These are phyloP conservation scores for Wickerhamomyces hampshirensis DNA, from an alignment of 805 yeast genomes.

Conservation along the genomic window DNA sequence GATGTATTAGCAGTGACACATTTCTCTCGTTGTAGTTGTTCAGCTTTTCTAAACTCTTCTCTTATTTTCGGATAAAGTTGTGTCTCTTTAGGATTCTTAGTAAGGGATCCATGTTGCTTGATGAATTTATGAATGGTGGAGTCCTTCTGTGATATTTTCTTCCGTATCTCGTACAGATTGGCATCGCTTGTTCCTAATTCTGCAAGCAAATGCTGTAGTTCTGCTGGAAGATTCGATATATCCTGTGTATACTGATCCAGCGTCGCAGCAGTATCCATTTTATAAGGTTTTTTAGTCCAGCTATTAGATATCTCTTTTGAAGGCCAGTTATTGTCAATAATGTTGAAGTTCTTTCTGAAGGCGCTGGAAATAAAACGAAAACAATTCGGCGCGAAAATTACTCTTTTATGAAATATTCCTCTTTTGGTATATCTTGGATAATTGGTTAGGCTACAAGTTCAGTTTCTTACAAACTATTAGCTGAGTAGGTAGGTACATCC, in stretches of 20 bases:
- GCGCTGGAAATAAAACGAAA: no score
- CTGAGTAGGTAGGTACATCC: no score
- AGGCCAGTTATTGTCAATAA: no score
- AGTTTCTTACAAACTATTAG: no score
- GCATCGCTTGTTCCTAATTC: slow-evolving; percentile 72
- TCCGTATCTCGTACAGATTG: slow-evolving; percentile 59
- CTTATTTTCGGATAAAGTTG: slow-evolving; percentile 59
- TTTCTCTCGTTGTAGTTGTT: slow-evolving; percentile 70
- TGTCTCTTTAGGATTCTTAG: slow-evolving; percentile 78
- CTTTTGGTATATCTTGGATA: no score
- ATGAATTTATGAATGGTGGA: slow-evolving; percentile 78
- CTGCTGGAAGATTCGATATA: slow-evolving; percentile 82
- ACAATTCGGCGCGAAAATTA: no score
- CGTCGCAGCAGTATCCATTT: slow-evolving; percentile 87
- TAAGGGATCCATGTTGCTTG: slow-evolving; percentile 74
- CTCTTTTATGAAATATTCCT: no score
- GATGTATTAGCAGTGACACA: slow-evolving; percentile 79
- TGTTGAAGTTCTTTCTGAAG: no score
- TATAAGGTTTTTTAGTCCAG: neutral
- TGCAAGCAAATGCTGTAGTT: slow-evolving; percentile 71
- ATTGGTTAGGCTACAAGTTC: no score
- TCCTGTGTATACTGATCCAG: slow-evolving; percentile 68
- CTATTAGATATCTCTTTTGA: no score
- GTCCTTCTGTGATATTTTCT: slow-evolving; percentile 66
- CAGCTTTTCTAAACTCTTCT: slow-evolving; percentile 58